Evolutionary conservation across 306 rosid genomes (phyloP), one percentile per base, ranked within the genome.

Genomic region (Cicer arietinum): DNA sequence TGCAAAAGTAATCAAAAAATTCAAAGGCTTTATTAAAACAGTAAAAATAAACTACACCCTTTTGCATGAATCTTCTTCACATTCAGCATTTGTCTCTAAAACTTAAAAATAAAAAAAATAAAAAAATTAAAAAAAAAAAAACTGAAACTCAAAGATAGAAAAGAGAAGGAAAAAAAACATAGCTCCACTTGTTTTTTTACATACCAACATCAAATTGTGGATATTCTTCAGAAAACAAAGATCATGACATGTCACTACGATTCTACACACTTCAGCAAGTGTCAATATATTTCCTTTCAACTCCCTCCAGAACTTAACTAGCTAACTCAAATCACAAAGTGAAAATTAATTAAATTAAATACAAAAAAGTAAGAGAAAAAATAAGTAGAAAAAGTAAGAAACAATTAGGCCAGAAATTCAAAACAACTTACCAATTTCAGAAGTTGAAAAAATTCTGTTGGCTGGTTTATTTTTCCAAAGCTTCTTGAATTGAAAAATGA

Each of bases 391-490:
- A 76, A 76, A 74, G 73, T 79, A 13, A 59, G 70, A 73, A 78
- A 83, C 71, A 71, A 84, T 77, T 80, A 61, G 73, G 83, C 58
- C 61, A 82, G 88, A 90, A 82, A 86, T 77, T 77, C 62, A 80
- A 80, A 86, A 79, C 83, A 62, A 63, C 82, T 82, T 64, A 80
- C 71, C 69, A 63, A 67, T 67, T 81, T 77, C 50, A 74, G 69
- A 51, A 54, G 74, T 54, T 73, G 83, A 60, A 76, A 79, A 53
- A 82, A 82, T 61, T 56, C 69, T 66, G 89, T 79, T 88, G 76
- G 83, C 85, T 71, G 80, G 83, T 83, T 83, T 80, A 73, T 85
- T 85, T 87, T 83, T 77, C 83, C 80, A 76, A 84, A 78, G 82
- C 79, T 76, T 66, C 83, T 87, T 75, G 89, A 88, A 84, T 86